Evolutionary conservation across 805 yeast species (phyloP).

Genomic region (Millerozyma acaciae): DNA sequence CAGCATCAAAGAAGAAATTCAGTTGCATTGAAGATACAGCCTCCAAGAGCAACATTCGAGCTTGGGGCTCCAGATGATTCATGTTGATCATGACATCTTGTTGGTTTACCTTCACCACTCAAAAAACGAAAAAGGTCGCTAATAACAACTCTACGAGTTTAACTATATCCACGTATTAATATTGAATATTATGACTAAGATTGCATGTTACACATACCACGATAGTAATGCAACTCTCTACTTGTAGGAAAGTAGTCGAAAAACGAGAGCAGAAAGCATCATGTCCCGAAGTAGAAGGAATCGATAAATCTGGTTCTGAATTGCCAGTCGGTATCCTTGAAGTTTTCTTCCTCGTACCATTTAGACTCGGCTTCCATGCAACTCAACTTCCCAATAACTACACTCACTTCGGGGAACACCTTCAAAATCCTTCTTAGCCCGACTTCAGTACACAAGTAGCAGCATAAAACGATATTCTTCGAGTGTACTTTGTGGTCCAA

Average conservation of each 20-base stretch:
- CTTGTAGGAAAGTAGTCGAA: no score
- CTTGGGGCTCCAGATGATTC: no score
- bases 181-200: not conserved
- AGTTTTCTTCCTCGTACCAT: slow-evolving; percentile 32
- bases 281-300: slow-evolving; percentile 71
- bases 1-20: slow-evolving; percentile 44
- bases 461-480: slow-evolving; percentile 61
- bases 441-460: slow-evolving; percentile 72
- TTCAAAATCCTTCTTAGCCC: slow-evolving; percentile 70
- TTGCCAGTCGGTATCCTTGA: slow-evolving; percentile 52
- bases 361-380: slow-evolving; percentile 22
- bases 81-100: no score
- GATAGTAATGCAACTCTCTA: no score
- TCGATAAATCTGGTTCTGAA: slow-evolving; percentile 70
- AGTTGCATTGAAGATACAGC: slow-evolving; percentile 43
- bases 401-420: slow-evolving; percentile 67
- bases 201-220: no score
- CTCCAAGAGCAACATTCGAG: slow-evolving; percentile 30
- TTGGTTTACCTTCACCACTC: no score
- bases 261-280: not conserved
- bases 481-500: slow-evolving; percentile 71
- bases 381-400: slow-evolving; percentile 69
- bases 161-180: no score
- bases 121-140: no score
- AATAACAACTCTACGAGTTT: no score